Evolutionary conservation across 768 basidiomycete genomes (phyloP).

Genomic region (Kondoa subrosea): DNA sequence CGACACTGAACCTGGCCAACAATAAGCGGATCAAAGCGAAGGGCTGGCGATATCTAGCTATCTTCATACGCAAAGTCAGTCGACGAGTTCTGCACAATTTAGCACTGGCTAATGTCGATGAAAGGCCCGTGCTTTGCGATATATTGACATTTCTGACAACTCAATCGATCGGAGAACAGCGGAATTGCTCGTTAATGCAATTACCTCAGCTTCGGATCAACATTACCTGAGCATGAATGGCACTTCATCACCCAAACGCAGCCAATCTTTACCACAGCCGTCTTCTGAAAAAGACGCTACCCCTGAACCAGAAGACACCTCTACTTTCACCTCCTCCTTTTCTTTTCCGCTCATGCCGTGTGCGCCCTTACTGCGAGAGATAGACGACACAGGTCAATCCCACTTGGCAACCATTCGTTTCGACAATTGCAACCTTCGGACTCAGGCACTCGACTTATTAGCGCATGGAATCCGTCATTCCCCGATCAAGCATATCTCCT

Average conservation of each 20-base stretch:
- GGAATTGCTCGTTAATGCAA: conserved; percentile 39
- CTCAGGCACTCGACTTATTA: conserved; percentile 55
- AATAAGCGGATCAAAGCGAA: conserved; percentile 61
- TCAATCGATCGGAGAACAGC: conserved; percentile 63
- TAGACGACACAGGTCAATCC: conserved; percentile 33
- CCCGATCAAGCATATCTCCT: conserved; percentile 67
- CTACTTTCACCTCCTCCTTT: not conserved
- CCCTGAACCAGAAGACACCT: conserved; percentile 9
- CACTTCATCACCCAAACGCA: not conserved
- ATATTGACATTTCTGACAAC: conserved; percentile 80
- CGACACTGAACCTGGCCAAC: conserved; percentile 68
- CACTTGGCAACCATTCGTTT: conserved; percentile 44
- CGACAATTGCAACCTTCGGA: conserved; percentile 66
- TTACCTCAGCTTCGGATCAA: not conserved
- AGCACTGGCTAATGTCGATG: not conserved
- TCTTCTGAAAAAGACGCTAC: not conserved
- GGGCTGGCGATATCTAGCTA: conserved; percentile 63
- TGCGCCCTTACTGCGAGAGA: conserved; percentile 32
- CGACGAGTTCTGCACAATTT: conserved; percentile 6
- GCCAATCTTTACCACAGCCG: not conserved
- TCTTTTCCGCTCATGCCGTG: conserved; percentile 27
- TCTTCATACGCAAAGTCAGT: conserved; percentile 56
- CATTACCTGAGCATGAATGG: too few species aligned
- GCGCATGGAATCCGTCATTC: conserved; percentile 71
- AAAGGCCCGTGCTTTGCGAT: conserved; percentile 59